These are phyloP conservation scores for Elsinoe batatas DNA, from an alignment of 2,329 filamentous ascomycete genomes.

Conservation along the genomic window DNA sequence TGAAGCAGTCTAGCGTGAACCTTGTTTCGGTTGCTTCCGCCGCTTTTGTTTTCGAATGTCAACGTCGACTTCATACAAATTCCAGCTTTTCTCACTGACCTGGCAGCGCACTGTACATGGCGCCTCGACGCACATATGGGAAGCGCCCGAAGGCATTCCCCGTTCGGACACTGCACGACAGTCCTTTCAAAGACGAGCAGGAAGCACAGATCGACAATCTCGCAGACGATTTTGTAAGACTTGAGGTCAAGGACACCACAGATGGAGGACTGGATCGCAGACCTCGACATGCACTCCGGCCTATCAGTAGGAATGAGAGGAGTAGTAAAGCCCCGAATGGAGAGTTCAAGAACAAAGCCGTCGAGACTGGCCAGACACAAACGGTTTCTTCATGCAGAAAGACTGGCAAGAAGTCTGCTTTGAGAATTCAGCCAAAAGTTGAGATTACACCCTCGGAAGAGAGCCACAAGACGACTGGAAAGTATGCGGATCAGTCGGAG, in stretches of 20 bases:
- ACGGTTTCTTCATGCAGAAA: too few relatives aligned
- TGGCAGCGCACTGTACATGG: not conserved
- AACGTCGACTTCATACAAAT: not conserved
- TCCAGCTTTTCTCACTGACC: not conserved
- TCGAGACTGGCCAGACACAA: not conserved
- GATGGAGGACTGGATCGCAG: too few relatives aligned
- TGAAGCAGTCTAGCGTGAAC: not conserved
- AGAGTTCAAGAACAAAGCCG: too few relatives aligned
- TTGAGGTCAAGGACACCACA: not conserved
- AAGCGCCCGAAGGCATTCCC: not conserved
- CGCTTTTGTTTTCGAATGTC: constrained; percentile 1
- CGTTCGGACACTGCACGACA: not conserved
- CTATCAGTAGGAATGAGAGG: not conserved
- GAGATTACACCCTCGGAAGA: too few relatives aligned
- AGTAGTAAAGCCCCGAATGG: not conserved
- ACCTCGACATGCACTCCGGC: not conserved
- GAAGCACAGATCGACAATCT: not conserved
- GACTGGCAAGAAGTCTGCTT: too few relatives aligned
- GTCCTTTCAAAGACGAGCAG: not conserved
- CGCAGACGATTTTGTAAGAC: not conserved
- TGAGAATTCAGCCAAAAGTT: too few relatives aligned
- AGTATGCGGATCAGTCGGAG: constrained; percentile 15
- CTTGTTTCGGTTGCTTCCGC: not conserved
- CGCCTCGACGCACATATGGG: not conserved
- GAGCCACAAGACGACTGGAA: too few relatives aligned